Conservation (phyloP, 1,284 basidiomycete species). For the Exobasidium cylindrosporum region DNA sequence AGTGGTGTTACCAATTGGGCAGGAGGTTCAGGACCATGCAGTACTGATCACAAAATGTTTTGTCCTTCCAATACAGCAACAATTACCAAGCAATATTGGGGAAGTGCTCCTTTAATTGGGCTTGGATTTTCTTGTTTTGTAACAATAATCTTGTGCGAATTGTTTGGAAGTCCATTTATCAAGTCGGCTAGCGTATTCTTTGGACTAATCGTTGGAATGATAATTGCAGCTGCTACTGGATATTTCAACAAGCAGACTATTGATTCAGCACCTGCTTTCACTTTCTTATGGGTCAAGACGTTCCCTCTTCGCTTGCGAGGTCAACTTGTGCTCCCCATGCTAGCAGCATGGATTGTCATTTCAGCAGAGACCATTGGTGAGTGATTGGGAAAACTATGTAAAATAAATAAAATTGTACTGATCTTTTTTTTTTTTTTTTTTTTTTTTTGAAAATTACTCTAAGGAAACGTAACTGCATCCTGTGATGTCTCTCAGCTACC, state of each 20-base stretch:
- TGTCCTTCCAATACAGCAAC: conserved; percentile 19
- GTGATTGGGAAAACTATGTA: no score
- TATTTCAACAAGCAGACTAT: conserved; percentile 25
- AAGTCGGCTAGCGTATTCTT: conserved; percentile 29
- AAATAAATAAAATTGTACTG: no score
- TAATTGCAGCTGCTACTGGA: conserved; percentile 28
- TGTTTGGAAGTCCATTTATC: conserved; percentile 31
- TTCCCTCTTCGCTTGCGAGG: conserved; percentile 23
- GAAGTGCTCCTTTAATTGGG: conserved; percentile 27
- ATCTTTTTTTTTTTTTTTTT: no score
- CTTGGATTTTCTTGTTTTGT: conserved; percentile 26
- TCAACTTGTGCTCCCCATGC: conserved; percentile 21
- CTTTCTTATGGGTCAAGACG: conserved; percentile 25
- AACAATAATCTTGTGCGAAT: conserved; percentile 28
- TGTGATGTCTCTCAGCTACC: conserved; percentile 24
- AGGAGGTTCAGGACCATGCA: conserved; percentile 22
- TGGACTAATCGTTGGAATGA: conserved; percentile 30
- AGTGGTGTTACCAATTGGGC: conserved; percentile 29
- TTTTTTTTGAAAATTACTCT: no score
- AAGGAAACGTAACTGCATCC: conserved; percentile 26
- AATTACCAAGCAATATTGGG: conserved; percentile 20
- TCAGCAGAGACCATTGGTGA: conserved; percentile 25
- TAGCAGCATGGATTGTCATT: conserved; percentile 23
- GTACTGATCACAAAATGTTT: conserved; percentile 19
- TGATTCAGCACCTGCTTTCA: conserved; percentile 18